Evolutionary conservation across 1,284 basidiomycete species (phyloP), one percentile per base, ranked within the genome.

Genomic region (Caloboletus firmus): DNA sequence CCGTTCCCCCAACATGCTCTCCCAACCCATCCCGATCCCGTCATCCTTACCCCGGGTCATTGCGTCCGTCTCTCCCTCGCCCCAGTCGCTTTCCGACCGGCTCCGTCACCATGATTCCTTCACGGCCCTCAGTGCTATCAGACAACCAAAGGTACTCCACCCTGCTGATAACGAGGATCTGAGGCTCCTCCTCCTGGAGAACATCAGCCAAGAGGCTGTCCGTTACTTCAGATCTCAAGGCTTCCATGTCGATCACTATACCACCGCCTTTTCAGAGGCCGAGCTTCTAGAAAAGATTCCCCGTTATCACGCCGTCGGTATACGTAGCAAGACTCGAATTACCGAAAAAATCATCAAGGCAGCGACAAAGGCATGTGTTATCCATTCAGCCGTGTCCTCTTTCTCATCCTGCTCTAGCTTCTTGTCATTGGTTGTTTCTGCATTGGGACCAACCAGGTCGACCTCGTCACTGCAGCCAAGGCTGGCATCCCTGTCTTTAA

Each of bases 391-490:
- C 39, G 11, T 20, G 17, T 20, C 42, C 44, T 39, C 32, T 49
- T 37, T 52, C 45, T 55, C 31, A 43, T 37, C 12, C 26, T 28
- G 31, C 41, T 36, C 5, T 66, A 98, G 93, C 88, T 99, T 40
- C 82, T 99, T 15, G 93, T 89, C 65, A 94, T 99, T 59, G 97
- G 97, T 39, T 99, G 97, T 75, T 99, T 99, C 85, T 99, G 97
- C 77, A 99, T 99, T 66, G 97, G 97, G 55, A 96, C 95, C 58
- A 99, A 99, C 76, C 97, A 99, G 74, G 97, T 99, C 65, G 95
- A 98, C 72, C 87, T 99, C 49, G 62, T 74, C 42, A 84, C 90
- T 5, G 95, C 96, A 36, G 86, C 92, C 46, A 84, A 85, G 56
- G 87, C 89, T 54, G 97, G 97, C 63, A 92, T 99, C 61, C 93